phyloP scores from a whole-genome alignment of 2,329 filamentous ascomycete species.

The Fusarium albosuccineum region DNA sequence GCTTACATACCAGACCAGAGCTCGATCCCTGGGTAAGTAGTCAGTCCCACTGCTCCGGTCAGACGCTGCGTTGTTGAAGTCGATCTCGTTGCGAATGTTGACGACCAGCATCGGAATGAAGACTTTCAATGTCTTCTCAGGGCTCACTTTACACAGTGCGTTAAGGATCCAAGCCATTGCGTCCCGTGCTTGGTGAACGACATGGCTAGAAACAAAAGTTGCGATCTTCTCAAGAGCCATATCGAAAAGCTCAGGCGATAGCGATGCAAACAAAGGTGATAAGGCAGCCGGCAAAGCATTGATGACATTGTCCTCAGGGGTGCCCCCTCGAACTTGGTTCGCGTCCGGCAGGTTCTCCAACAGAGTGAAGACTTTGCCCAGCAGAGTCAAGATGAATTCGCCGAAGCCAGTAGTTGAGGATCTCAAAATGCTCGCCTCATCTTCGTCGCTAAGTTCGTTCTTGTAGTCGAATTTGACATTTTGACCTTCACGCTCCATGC shows the following conservation, averaged over 20 bases:
- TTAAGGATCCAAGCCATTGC: constrained; percentile 99
- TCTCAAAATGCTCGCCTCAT: constrained; percentile 87
- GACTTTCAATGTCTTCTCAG: constrained; percentile 90
- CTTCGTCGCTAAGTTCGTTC: constrained; percentile 83
- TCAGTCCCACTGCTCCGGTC: constrained; percentile 94
- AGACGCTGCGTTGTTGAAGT: constrained; percentile 95
- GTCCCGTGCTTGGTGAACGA: constrained; percentile 96
- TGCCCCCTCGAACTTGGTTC: constrained; percentile 86
- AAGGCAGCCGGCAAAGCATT: constrained; percentile 94
- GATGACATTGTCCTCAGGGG: constrained; percentile 96
- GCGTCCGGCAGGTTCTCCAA: constrained; percentile 95
- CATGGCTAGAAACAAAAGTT: constrained; percentile 90
- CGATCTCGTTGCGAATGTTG: constrained; percentile 96
- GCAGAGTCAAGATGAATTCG: constrained; percentile 90
- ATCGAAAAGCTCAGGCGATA: constrained; percentile 95
- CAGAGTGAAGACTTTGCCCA: constrained; percentile 95
- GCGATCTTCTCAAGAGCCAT: constrained; percentile 92
- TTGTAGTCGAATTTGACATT: constrained; percentile 89
- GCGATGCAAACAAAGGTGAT: constrained; percentile 87
- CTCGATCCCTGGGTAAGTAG: constrained; percentile 91
- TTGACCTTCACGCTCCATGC: constrained; percentile 90
- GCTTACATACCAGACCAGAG: constrained; percentile 95
- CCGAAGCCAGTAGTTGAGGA: constrained; percentile 95
- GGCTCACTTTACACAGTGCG: constrained; percentile 93
- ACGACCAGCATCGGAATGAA: constrained; percentile 91